Evolutionary conservation across 352 stramenopile species (phyloP).

Genomic region (Peronospora farinosa): DNA sequence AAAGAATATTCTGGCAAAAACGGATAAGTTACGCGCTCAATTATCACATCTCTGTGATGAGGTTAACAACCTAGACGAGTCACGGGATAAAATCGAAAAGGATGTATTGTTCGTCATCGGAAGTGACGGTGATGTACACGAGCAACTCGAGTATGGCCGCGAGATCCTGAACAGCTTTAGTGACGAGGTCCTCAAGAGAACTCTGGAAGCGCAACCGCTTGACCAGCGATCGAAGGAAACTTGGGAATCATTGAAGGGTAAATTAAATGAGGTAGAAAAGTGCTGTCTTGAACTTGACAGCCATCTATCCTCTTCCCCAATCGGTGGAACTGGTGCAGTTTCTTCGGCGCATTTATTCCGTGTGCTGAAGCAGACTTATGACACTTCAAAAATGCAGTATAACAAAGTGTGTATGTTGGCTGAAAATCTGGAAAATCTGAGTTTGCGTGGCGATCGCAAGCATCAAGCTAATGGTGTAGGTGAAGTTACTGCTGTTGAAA

Average conservation of each 20-base stretch:
- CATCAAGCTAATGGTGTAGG: conserved; percentile 20
- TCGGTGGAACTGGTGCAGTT: conserved; percentile 17
- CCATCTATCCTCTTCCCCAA: conserved; percentile 36
- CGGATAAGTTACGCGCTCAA: conserved; percentile 32
- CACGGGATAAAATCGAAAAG: conserved; percentile 57
- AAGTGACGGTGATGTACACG: conserved; percentile 67
- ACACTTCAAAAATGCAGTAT: conserved; percentile 71
- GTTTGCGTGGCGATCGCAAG: conserved; percentile 28
- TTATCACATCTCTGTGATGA: conserved; percentile 38
- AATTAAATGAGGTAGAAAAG: conserved; percentile 45
- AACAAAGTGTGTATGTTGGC: conserved; percentile 51
- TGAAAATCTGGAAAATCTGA: conserved; percentile 49
- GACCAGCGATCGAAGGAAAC: conserved; percentile 61
- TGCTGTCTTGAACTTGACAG: conserved; percentile 47
- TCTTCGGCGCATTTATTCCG: conserved; percentile 54
- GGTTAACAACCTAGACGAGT: conserved; percentile 54
- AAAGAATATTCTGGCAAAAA: conserved; percentile 23
- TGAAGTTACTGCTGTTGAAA: conserved; percentile 15
- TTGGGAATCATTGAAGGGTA: conserved; percentile 38
- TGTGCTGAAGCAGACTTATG: conserved; percentile 67
- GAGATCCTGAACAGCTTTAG: conserved; percentile 68
- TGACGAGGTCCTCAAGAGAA: conserved; percentile 52
- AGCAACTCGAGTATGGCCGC: conserved; percentile 62
- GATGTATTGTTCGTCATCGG: conserved; percentile 72
- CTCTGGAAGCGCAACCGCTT: conserved; percentile 61